Base-by-base conservation (phyloP, 2,329 filamentous ascomycete species). In the Fusarium goolgardi region DNA sequence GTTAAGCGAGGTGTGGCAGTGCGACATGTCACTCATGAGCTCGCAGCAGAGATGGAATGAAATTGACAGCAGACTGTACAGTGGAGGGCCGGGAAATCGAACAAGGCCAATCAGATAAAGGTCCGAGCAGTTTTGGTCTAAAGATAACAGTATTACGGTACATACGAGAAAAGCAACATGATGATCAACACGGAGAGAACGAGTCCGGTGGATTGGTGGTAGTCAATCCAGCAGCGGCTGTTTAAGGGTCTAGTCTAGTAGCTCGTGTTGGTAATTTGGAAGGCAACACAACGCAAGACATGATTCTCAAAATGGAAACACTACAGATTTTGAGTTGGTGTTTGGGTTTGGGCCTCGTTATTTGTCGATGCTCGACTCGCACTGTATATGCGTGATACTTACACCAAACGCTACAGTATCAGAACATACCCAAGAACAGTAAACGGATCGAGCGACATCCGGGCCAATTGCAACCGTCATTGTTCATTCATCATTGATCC, bases 1-100 rank as follows among this genome's bases (percentile, higher is more conserved):
- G 44, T 16, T 31, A 56, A 64, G 53, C 53, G 54, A 65, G 13
- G 37, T 68, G 69, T 67, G 63, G 66, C 69, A 34, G 56, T 63
- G 60, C 60, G 21, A 45, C 23, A 25, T 65, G 41, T 51, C 43
- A 50, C 44, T 47, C 32, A 8, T n/a, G 1, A 50, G 46, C 23
- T 29, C 4, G 20, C 23, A 47, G 21, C 35, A 34, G 43, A 49
- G 27, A 29, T 29, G 27, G 27, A 11, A 29, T 20, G 44, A 56
- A 34, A 20, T 10, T 11, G 27, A 29, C 29, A 25, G 15, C 46
- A 53, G 23, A n/a, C 51, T 43, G 46, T 50, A 54, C 21, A 40
- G 20, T 40, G 20, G 53, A 64, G 32, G 53, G 37, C 39, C 27
- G 32, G 58, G 44, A 40, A 47, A 47, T 29, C 37, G 34, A n/a